Conservation (phyloP, 768 basidiomycete genomes). For the Cubamyces lactineus region DNA sequence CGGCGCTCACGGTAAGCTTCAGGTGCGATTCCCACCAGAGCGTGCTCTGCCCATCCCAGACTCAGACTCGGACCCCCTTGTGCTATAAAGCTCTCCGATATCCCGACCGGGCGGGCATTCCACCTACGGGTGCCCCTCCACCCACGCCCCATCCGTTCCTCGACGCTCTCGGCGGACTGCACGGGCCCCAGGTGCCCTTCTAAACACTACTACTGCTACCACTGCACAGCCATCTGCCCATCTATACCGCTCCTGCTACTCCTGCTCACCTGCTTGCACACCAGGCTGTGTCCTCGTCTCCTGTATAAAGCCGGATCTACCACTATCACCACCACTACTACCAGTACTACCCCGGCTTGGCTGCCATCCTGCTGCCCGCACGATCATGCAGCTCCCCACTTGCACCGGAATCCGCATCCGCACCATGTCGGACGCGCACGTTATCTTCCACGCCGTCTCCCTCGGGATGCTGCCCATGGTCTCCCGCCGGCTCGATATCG, state of each 20-base stretch:
- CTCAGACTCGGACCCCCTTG: too few relatives aligned
- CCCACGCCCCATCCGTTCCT: slow-evolving; percentile 2
- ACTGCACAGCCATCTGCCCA: not conserved
- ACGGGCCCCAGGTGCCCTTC: not conserved
- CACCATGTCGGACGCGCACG: slow-evolving; percentile 66
- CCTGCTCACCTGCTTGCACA: not conserved
- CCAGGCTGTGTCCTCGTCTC: too few relatives aligned
- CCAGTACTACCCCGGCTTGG: too few relatives aligned
- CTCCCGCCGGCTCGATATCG: slow-evolving; percentile 70
- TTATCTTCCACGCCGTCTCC: slow-evolving; percentile 75
- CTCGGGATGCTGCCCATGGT: slow-evolving; percentile 65
- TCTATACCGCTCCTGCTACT: not conserved
- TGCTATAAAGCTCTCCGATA: too few relatives aligned
- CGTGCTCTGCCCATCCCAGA: too few relatives aligned
- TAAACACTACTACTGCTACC: too few relatives aligned
- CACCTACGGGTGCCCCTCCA: not conserved
- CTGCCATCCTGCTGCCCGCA: not conserved
- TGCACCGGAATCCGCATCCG: slow-evolving; percentile 65
- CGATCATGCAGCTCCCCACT: slow-evolving; percentile 60
- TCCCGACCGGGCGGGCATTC: too few relatives aligned
- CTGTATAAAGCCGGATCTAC: too few relatives aligned
- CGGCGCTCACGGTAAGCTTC: too few relatives aligned
- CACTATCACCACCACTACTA: too few relatives aligned
- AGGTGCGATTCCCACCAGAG: too few relatives aligned
- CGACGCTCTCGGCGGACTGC: not conserved